Percentiles rank a stretch among this genome's conserved stretches.
Conservation (phyloP, 2,329 filamentous ascomycete species). For the Talaromyces sp. region DNA sequence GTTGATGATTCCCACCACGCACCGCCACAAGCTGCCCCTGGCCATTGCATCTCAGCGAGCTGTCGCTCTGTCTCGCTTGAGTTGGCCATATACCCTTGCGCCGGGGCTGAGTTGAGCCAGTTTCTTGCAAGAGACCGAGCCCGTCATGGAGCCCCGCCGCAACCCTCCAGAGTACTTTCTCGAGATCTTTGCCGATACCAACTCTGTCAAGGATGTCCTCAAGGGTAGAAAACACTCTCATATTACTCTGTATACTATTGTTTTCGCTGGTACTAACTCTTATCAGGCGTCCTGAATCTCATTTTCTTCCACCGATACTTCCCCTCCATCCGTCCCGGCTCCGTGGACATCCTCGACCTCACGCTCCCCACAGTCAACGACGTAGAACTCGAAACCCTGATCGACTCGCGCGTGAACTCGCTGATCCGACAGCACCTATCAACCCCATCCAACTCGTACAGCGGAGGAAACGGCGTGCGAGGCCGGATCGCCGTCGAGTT, state of each 20-base stretch:
- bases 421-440: conserved; percentile 70
- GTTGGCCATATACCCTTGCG: neutral
- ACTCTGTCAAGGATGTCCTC: conserved; percentile 84
- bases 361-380: conserved; percentile 86
- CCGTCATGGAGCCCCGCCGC: conserved; percentile 56
- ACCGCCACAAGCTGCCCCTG: conserved; percentile 7
- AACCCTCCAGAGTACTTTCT: conserved; percentile 82
- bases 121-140: too few relatives aligned
- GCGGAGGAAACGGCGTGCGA: conserved; percentile 53
- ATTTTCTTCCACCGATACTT: conserved; percentile 99
- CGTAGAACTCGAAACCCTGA: conserved; percentile 84
- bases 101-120: neutral
- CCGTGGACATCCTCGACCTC: conserved; percentile 83
- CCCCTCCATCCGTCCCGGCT: conserved; percentile 72
- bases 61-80: conserved; percentile 5
- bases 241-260: neutral
- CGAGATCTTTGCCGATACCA: conserved; percentile 87
- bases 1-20: neutral
- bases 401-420: conserved; percentile 76
- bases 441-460: conserved; percentile 50
- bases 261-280: neutral
- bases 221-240: conserved; percentile 60
- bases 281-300: conserved; percentile 78
- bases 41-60: conserved; percentile 14
- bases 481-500: conserved; percentile 85